Conservation (phyloP, 768 basidiomycete genomes). For the Amanita subjunquillea region DNA sequence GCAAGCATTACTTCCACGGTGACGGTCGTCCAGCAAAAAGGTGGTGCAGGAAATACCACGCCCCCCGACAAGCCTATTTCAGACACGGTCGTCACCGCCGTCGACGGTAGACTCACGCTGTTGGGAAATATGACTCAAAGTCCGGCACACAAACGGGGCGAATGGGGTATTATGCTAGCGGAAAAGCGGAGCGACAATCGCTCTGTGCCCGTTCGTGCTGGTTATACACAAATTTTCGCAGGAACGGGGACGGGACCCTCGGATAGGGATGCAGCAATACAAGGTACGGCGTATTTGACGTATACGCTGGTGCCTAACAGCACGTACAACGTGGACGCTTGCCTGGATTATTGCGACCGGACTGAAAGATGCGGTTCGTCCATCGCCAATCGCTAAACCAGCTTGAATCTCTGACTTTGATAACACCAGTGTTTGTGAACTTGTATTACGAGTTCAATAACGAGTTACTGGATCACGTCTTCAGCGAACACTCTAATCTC, state of each 20-base stretch:
- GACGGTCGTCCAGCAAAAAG: constrained; percentile 27
- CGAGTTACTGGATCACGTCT: constrained; percentile 10
- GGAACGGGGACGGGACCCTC: constrained; percentile 23
- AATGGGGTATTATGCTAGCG: not conserved
- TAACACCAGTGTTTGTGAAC: constrained; percentile 30
- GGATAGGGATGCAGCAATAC: constrained; percentile 32
- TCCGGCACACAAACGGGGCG: not conserved
- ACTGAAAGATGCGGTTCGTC: constrained; percentile 29
- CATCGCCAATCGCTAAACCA: too few species aligned
- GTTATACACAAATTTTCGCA: constrained; percentile 27
- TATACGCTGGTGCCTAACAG: constrained; percentile 24
- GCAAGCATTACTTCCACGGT: constrained; percentile 25
- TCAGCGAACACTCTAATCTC: constrained; percentile 28
- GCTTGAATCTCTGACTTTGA: not conserved
- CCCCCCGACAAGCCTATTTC: constrained; percentile 25
- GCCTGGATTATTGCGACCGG: constrained; percentile 27
- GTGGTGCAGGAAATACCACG: constrained; percentile 17
- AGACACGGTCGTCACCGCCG: constrained; percentile 29
- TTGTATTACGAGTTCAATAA: constrained; percentile 42
- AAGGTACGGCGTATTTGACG: constrained; percentile 39
- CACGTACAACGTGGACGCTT: constrained; percentile 34
- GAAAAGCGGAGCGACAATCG: constrained; percentile 7
- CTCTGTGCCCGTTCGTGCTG: constrained; percentile 11
- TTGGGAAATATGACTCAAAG: constrained; percentile 5
- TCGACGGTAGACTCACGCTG: constrained; percentile 29